These are phyloP conservation scores for Trichosporon sp. DNA, from an alignment of 1,284 basidiomycete genomes.

Conservation along the genomic window DNA sequence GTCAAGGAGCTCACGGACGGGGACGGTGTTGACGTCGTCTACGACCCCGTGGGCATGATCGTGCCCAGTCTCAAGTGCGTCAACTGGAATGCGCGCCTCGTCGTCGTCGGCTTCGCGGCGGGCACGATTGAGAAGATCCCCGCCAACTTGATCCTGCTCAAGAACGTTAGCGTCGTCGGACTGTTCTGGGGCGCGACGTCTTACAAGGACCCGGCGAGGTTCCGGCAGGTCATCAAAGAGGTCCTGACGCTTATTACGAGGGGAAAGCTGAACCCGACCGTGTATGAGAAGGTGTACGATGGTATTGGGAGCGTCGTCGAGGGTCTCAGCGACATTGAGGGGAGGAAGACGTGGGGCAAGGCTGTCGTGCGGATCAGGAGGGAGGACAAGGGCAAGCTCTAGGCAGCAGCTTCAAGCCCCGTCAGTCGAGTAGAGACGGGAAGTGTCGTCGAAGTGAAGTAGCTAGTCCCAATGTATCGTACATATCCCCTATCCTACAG, in stretches of 20 bases:
- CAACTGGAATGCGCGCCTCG: conserved; percentile 70
- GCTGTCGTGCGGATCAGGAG: conserved; percentile 70
- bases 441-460: too few species aligned
- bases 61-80: conserved; percentile 73
- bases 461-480: too few species aligned
- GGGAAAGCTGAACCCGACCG: conserved; percentile 69
- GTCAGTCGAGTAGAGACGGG: too few species aligned
- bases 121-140: conserved; percentile 64
- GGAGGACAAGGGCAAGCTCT: conserved; percentile 46
- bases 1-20: conserved; percentile 70
- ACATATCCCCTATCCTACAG: too few species aligned
- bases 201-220: conserved; percentile 67
- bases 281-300: conserved; percentile 71
- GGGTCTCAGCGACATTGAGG: conserved; percentile 62
- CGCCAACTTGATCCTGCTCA: conserved; percentile 82
- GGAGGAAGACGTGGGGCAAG: conserved; percentile 91
- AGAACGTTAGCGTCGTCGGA: conserved; percentile 80
- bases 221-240: conserved; percentile 71
- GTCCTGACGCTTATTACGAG: conserved; percentile 72
- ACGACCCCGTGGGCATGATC: conserved; percentile 73
- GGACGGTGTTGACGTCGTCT: conserved; percentile 82
- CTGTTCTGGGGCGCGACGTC: conserved; percentile 83
- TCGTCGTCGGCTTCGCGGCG: conserved; percentile 16
- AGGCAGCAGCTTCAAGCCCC: too few species aligned
- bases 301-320: conserved; percentile 70